These are phyloP conservation scores for Sabuloglossum arenarium DNA, from an alignment of 495 filamentous ascomycete species.

Conservation along the genomic window DNA sequence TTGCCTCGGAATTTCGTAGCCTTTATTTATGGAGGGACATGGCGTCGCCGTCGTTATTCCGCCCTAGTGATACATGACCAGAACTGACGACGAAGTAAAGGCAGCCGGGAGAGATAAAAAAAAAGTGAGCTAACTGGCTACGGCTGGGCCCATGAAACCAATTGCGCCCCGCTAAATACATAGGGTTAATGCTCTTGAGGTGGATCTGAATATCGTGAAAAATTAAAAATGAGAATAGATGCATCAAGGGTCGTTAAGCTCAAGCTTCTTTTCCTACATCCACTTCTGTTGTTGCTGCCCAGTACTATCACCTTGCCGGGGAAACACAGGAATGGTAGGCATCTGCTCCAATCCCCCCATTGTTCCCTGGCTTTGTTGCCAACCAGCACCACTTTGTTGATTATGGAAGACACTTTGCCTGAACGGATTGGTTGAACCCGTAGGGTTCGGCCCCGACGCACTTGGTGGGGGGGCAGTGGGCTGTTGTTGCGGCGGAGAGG, in stretches of 20 bases:
- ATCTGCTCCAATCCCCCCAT: conserved; percentile 73
- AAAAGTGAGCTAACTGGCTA: neutral
- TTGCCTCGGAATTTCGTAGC: too few species aligned
- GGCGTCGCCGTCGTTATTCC: neutral
- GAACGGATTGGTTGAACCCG: conserved; percentile 90
- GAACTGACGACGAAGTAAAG: too few species aligned
- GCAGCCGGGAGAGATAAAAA: neutral
- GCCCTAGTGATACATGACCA: neutral
- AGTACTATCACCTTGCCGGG: conserved; percentile 34
- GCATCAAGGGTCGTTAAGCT: neutral
- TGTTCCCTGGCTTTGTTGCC: conserved; percentile 64
- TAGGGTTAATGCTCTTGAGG: neutral
- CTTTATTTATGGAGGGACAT: too few species aligned
- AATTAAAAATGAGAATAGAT: neutral
- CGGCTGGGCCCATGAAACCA: neutral
- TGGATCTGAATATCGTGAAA: neutral
- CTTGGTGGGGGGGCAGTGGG: conserved; percentile 23
- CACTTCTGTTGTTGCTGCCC: conserved; percentile 12
- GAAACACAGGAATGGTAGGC: conserved; percentile 69
- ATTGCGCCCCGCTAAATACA: neutral
- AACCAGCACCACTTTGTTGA: conserved; percentile 65
- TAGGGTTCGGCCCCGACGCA: conserved; percentile 37
- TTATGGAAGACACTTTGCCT: conserved; percentile 73
- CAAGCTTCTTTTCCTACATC: neutral
- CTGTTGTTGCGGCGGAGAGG: conserved; percentile 16